Percentiles rank a stretch among this genome's conserved stretches.
These are phyloP conservation scores for Botrytis byssoidea DNA, from an alignment of 2,329 filamentous ascomycete species.

Conservation along the genomic window DNA sequence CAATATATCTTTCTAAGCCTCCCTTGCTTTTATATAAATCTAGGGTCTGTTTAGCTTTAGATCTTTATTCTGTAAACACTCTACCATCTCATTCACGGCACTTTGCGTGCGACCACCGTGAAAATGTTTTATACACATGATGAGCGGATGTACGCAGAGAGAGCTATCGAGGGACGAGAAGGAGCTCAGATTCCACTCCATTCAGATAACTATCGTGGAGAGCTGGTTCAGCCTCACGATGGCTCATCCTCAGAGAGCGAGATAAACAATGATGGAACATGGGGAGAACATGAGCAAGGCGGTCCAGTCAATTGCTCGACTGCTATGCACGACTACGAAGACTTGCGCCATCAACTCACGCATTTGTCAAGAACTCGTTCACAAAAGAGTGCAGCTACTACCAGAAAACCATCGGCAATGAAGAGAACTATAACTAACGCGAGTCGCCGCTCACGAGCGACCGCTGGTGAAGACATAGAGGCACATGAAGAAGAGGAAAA, in stretches of 20 bases:
- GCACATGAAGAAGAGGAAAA: constrained; percentile 32
- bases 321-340: constrained; percentile 60
- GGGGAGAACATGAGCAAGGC: constrained; percentile 61
- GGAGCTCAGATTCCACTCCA: constrained; percentile 31
- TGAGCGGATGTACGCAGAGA: constrained; percentile 32
- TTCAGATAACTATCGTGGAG: constrained; percentile 28
- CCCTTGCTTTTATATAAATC: constrained; percentile 1
- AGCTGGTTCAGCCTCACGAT: constrained; percentile 23
- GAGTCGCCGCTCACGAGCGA: constrained; percentile 27
- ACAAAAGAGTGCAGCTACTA: constrained; percentile 19
- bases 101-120: constrained; percentile 15
- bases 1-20: constrained; percentile 8
- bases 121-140: constrained; percentile 33
- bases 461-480: constrained; percentile 35
- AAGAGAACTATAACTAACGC: constrained; percentile 22
- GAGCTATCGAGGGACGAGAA: constrained; percentile 25
- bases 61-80: neutral
- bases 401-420: constrained; percentile 21
- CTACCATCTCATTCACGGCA: neutral
- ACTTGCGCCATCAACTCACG: constrained; percentile 55
- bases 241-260: constrained; percentile 22
- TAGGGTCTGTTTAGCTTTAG: neutral
- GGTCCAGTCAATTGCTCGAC: constrained; percentile 46
- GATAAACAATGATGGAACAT: constrained; percentile 49
- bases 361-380: constrained; percentile 47